Evolutionary conservation across 371 early-diverging fungal species (phyloP).

Genomic region (Amoeboradix gromovi): DNA sequence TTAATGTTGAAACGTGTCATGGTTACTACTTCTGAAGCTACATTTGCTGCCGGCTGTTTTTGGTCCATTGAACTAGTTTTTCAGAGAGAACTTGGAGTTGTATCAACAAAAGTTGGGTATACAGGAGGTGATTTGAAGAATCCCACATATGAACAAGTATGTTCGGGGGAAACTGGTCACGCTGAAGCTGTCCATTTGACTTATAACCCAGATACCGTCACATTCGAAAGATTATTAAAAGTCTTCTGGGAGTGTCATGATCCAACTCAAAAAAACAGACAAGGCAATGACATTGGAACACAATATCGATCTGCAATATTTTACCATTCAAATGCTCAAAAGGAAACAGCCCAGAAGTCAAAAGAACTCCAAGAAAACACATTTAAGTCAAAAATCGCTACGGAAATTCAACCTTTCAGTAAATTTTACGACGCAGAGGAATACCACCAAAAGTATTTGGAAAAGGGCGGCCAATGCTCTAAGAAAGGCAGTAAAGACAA

Average conservation of each 20-base stretch:
- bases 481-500: neutral
- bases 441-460: conserved; percentile 27
- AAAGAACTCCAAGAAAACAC: conserved; percentile 28
- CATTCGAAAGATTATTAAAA: conserved; percentile 34
- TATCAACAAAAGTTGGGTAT: conserved; percentile 45
- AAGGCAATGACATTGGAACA: conserved; percentile 36
- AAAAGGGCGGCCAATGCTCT: neutral
- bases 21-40: too few species aligned
- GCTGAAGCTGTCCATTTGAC: conserved; percentile 51
- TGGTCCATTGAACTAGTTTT: conserved; percentile 66
- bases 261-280: conserved; percentile 17
- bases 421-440: conserved; percentile 59
- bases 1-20: too few species aligned
- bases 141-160: conserved; percentile 19
- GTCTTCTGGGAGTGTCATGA: conserved; percentile 65
- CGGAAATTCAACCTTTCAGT: conserved; percentile 34
- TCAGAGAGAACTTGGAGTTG: conserved; percentile 24
- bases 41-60: conserved; percentile 36
- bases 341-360: conserved; percentile 32
- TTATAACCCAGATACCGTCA: conserved; percentile 34
- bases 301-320: conserved; percentile 70
- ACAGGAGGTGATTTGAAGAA: conserved; percentile 27
- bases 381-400: conserved; percentile 25
- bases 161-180: conserved; percentile 36
- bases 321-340: conserved; percentile 39